These are phyloP conservation scores for Colletotrichum trifolii DNA, from an alignment of 2,329 filamentous ascomycete genomes.

Conservation along the genomic window DNA sequence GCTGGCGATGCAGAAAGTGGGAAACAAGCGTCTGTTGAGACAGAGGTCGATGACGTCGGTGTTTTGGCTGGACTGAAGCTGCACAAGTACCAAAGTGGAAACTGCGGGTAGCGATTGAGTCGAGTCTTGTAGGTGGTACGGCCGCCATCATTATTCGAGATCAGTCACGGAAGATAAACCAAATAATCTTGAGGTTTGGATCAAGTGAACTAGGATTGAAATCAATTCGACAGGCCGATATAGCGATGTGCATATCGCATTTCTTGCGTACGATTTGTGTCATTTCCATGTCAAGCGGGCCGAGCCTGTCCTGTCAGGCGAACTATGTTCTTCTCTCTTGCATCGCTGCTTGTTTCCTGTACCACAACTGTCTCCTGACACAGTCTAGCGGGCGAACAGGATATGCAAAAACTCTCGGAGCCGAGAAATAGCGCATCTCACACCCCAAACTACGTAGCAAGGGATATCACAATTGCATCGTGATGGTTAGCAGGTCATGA, in stretches of 20 bases:
- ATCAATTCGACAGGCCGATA: too few relatives aligned
- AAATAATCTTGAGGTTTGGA: too few relatives aligned
- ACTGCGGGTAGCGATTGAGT: background rate
- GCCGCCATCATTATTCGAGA: too few relatives aligned
- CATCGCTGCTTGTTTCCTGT: background rate
- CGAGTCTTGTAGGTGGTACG: too few relatives aligned
- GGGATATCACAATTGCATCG: background rate
- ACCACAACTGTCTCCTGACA: background rate
- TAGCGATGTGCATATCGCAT: background rate
- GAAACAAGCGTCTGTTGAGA: background rate
- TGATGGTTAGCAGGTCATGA: slow-evolving; percentile 31
- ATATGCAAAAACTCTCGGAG: background rate
- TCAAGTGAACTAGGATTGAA: too few relatives aligned
- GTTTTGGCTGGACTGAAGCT: background rate
- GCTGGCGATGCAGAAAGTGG: slow-evolving; percentile 12
- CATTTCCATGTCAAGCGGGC: slow-evolving; percentile 11
- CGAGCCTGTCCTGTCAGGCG: background rate
- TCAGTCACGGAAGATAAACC: too few relatives aligned
- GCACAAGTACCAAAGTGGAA: slow-evolving; percentile 21
- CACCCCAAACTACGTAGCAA: background rate
- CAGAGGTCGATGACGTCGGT: slow-evolving; percentile 8
- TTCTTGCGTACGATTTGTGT: slow-evolving; percentile 2
- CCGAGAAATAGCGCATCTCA: slow-evolving; percentile 5
- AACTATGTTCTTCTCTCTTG: background rate
- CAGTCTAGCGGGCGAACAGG: background rate